Conservation (phyloP, 2,329 filamentous ascomycete species). For the Cercospora sp. region DNA sequence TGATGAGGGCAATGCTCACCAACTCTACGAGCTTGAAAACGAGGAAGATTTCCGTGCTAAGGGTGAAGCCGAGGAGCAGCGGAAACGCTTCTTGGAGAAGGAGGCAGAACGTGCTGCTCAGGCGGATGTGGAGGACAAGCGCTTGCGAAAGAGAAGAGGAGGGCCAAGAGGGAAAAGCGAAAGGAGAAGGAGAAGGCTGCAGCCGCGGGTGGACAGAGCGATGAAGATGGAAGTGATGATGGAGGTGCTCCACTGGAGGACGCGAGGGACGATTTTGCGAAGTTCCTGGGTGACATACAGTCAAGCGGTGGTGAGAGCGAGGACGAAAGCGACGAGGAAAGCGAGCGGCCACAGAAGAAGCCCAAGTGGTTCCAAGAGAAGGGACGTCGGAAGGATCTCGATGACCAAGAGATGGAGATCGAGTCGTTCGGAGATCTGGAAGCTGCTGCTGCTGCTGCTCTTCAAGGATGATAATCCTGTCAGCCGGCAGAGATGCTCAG, state of each 20-base stretch:
- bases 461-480: background rate
- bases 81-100: conserved; percentile 72
- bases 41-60: conserved; percentile 76
- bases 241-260: conserved; percentile 29
- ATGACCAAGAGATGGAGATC: conserved; percentile 61
- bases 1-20: conserved; percentile 82
- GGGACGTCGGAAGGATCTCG: conserved; percentile 54
- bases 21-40: conserved; percentile 83
- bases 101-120: conserved; percentile 71
- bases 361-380: conserved; percentile 81
- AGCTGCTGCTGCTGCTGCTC: conserved; percentile 61
- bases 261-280: conserved; percentile 45
- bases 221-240: conserved; percentile 27
- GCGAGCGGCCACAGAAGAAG: conserved; percentile 53
- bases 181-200: conserved; percentile 66
- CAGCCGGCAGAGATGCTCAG: background rate
- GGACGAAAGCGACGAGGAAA: conserved; percentile 35
- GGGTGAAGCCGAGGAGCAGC: conserved; percentile 74
- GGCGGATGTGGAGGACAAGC: conserved; percentile 83
- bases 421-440: conserved; percentile 80
- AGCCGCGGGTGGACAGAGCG: conserved; percentile 31
- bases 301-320: conserved; percentile 38
- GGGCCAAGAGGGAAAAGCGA: conserved; percentile 72
- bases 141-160: conserved; percentile 72
- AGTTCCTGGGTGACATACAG: conserved; percentile 44